A percentile compares a stretch with the other conserved stretches of the same genome.
These are phyloP conservation scores for Stachybotrys chartarum DNA, from an alignment of 2,329 filamentous ascomycete species.

Conservation along the genomic window DNA sequence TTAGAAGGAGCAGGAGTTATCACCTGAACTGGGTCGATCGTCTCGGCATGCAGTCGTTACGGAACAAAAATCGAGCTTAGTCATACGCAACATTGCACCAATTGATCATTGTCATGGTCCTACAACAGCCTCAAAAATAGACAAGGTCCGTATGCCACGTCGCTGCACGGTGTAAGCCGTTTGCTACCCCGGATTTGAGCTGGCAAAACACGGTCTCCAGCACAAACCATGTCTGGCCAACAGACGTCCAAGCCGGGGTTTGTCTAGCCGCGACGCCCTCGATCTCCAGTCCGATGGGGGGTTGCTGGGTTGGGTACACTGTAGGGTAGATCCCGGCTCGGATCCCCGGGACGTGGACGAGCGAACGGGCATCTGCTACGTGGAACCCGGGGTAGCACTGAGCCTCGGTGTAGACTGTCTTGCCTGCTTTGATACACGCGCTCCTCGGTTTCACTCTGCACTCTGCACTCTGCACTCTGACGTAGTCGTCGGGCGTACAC, in stretches of 20 bases:
- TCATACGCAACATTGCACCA: neutral
- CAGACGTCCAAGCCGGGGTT: no score
- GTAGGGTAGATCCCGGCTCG: neutral
- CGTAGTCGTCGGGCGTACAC: neutral
- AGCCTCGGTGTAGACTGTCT: neutral
- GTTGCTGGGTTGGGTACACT: neutral
- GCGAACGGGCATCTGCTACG: neutral
- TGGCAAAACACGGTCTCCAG: no score
- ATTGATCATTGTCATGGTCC: no score
- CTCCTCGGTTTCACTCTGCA: neutral
- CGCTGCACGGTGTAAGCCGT: no score
- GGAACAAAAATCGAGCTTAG: neutral
- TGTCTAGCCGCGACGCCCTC: no score
- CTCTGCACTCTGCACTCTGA: neutral
- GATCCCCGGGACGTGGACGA: neutral
- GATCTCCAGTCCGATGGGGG: no score
- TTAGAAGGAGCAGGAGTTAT: no score
- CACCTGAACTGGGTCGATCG: neutral
- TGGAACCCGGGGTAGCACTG: neutral
- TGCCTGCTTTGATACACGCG: neutral
- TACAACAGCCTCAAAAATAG: no score
- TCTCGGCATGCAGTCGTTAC: neutral
- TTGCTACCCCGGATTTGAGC: no score
- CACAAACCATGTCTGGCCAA: no score
- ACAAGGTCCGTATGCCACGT: no score